These are phyloP conservation scores for Theileria parva DNA, from an alignment of 169 alveolate species.

Conservation along the genomic window DNA sequence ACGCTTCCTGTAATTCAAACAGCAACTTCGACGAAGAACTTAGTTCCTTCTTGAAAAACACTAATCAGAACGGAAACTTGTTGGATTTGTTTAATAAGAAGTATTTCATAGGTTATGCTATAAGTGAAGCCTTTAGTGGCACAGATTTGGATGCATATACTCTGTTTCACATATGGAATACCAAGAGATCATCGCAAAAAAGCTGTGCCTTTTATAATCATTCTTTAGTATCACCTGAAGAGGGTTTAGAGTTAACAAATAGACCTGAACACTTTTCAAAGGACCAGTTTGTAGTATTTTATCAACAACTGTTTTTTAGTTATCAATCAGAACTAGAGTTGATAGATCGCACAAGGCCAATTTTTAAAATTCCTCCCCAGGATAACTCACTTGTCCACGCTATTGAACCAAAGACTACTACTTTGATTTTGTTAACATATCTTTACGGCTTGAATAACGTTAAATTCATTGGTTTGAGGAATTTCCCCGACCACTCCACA, in stretches of 20 bases:
- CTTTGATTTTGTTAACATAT: slow-evolving; percentile 33
- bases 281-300: slow-evolving; percentile 46
- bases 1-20: slow-evolving; percentile 45
- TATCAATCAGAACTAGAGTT: slow-evolving; percentile 43
- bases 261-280: slow-evolving; percentile 7
- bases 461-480: slow-evolving; percentile 50
- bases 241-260: slow-evolving; percentile 17
- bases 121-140: slow-evolving; percentile 51
- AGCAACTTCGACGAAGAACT: slow-evolving; percentile 67
- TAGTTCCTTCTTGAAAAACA: slow-evolving; percentile 37
- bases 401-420: slow-evolving; percentile 49
- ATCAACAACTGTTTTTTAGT: slow-evolving; percentile 52
- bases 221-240: neutral
- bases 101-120: slow-evolving; percentile 55
- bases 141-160: slow-evolving; percentile 63
- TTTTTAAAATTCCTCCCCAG: slow-evolving; percentile 58
- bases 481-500: slow-evolving; percentile 34
- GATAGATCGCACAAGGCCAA: slow-evolving; percentile 44
- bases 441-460: slow-evolving; percentile 48
- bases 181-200: slow-evolving; percentile 37
- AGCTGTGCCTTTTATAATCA: slow-evolving; percentile 12
- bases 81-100: slow-evolving; percentile 52
- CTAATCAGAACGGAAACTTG: slow-evolving; percentile 33
- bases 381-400: slow-evolving; percentile 46
- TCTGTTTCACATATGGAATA: slow-evolving; percentile 39